These are phyloP conservation scores for Amesomyces nigricolor DNA, from an alignment of 2,329 filamentous ascomycete species.

Conservation along the genomic window DNA sequence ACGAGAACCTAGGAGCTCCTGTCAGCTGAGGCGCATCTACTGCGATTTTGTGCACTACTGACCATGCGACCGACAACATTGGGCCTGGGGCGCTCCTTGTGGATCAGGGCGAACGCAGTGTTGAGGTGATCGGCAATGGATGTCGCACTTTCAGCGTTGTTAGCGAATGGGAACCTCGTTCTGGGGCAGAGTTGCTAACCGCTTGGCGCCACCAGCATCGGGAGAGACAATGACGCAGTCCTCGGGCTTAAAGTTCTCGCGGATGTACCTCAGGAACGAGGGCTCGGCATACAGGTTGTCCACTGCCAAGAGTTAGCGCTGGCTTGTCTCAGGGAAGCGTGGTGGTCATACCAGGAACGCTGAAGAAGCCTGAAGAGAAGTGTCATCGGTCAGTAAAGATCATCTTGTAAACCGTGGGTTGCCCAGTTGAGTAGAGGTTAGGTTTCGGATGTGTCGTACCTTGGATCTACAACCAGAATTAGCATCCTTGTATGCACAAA, in stretches of 20 bases:
- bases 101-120: constrained; percentile 86
- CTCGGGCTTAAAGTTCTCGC: constrained; percentile 72
- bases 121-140: constrained; percentile 90
- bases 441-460: constrained; percentile 12
- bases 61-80: constrained; percentile 83
- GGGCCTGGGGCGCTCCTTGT: constrained; percentile 82
- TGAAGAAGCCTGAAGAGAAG: constrained; percentile 77
- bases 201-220: constrained; percentile 90
- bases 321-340: not conserved
- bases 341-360: constrained; percentile 45
- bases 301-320: constrained; percentile 12
- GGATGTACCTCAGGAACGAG: constrained; percentile 84
- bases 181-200: constrained; percentile 40
- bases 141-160: constrained; percentile 51
- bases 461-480: constrained; percentile 23
- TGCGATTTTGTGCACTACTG: not conserved
- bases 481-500: not conserved
- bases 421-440: not conserved
- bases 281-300: constrained; percentile 88
- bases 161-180: not conserved
- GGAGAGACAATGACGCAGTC: constrained; percentile 93
- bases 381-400: constrained; percentile 40
- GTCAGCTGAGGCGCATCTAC: constrained; percentile 1
- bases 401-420: too few relatives aligned
- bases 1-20: constrained; percentile 57